Conservation (phyloP, 768 basidiomycete species). For the Xerocomus brunneocitrinus region DNA sequence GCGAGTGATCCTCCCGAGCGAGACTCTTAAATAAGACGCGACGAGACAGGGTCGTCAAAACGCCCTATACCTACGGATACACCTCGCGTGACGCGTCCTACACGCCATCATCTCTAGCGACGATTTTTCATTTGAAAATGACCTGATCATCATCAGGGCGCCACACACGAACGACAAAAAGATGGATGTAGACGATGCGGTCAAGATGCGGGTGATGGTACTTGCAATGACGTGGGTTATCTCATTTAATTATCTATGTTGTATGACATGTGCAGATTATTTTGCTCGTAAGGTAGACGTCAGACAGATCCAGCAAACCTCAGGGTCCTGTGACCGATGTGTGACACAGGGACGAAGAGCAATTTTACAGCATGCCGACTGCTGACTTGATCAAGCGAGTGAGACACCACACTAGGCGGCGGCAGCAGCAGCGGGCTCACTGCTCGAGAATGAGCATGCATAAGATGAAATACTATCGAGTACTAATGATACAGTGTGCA, state of each 20-base stretch:
- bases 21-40: too few species aligned
- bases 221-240: constrained; percentile 5
- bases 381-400: too few species aligned
- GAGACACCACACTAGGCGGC: too few species aligned
- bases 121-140: constrained; percentile 22
- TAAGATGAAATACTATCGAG: too few species aligned
- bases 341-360: too few species aligned
- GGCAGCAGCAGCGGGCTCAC: too few species aligned
- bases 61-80: neutral
- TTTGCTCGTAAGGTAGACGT: too few species aligned
- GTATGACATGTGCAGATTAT: constrained; percentile 12
- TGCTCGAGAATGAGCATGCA: too few species aligned
- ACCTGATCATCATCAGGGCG: constrained; percentile 15
- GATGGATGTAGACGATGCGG: constrained; percentile 15
- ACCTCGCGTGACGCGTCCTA: constrained; percentile 11
- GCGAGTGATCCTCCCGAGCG: neutral
- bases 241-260: constrained; percentile 15
- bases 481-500: too few species aligned
- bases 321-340: too few species aligned
- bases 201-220: constrained; percentile 28
- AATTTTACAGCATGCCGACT: too few species aligned
- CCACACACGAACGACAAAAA: constrained; percentile 2
- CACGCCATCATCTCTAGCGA: constrained; percentile 15
- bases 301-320: too few species aligned
- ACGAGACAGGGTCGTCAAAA: neutral